Evolutionary conservation across 176 grass and related monocot genomes (phyloP).

Genomic region (Paspalum vaginatum): DNA sequence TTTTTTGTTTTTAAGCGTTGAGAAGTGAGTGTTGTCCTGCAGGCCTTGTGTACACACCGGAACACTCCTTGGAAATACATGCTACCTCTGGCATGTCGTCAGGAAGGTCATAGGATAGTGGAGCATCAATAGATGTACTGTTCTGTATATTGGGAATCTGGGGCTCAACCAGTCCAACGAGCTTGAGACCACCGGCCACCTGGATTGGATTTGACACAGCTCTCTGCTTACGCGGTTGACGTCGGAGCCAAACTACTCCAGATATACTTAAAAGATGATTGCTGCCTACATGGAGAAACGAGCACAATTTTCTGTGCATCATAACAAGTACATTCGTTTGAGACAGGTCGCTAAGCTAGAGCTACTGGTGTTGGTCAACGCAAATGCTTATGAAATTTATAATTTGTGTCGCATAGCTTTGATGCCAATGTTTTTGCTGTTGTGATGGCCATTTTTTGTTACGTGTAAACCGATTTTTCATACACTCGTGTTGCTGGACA

Average conservation of each 20-base stretch:
- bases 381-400: conserved; percentile 29
- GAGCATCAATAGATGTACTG: conserved; percentile 2
- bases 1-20: conserved; percentile 8
- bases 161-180: not conserved
- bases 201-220: conserved; percentile 27
- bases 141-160: conserved; percentile 8
- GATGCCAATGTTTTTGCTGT: not conserved
- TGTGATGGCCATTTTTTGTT: conserved; percentile 23
- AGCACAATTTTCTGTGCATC: not conserved
- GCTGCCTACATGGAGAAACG: conserved; percentile 10
- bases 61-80: conserved; percentile 91
- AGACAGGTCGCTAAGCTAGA: not conserved
- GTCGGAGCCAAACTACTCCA: conserved; percentile 8
- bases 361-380: not conserved
- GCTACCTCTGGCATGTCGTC: conserved; percentile 72
- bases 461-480: not conserved
- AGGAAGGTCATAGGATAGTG: conserved; percentile 60
- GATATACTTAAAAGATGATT: conserved; percentile 6
- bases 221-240: not conserved
- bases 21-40: conserved; percentile 3
- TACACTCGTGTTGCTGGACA: not conserved
- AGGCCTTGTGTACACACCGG: conserved; percentile 87
- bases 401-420: conserved; percentile 44
- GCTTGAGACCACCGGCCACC: conserved; percentile 25
- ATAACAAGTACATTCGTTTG: conserved; percentile 18